These are phyloP conservation scores for Musa balbisiana DNA, from an alignment of 202 grass and related monocot species.

Conservation along the genomic window DNA sequence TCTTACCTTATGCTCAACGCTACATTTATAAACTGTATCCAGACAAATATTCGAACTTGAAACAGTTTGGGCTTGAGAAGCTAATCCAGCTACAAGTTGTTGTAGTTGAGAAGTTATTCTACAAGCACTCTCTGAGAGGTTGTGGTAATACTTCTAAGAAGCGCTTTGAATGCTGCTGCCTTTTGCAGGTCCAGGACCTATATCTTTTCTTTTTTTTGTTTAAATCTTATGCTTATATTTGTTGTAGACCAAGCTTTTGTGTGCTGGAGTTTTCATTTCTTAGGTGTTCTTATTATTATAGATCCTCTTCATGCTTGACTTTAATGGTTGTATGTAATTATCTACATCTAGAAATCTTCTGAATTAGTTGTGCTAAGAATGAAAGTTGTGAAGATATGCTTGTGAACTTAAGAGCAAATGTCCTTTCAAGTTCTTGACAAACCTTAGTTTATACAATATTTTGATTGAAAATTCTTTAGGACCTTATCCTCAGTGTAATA, in stretches of 20 bases:
- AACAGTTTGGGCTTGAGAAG: slow-evolving; percentile 41
- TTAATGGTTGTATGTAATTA: too few relatives aligned
- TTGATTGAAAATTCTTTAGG: too few relatives aligned
- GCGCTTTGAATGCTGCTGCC: slow-evolving; percentile 52
- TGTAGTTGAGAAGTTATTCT: slow-evolving; percentile 65
- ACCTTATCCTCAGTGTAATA: neutral
- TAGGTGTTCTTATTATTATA: too few relatives aligned
- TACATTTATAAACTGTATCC: slow-evolving; percentile 68
- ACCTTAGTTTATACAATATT: too few relatives aligned
- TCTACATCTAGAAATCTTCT: too few relatives aligned
- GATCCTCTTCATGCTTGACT: too few relatives aligned
- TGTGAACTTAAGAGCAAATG: too few relatives aligned
- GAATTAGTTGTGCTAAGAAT: too few relatives aligned
- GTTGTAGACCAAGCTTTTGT: neutral
- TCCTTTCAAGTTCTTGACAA: too few relatives aligned
- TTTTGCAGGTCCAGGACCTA: slow-evolving; percentile 56
- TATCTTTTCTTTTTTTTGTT: slow-evolving; percentile 10
- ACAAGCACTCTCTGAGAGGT: slow-evolving; percentile 64
- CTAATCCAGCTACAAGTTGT: slow-evolving; percentile 53
- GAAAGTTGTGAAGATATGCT: too few relatives aligned
- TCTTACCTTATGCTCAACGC: slow-evolving; percentile 76
- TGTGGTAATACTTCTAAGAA: slow-evolving; percentile 48
- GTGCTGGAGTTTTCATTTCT: neutral
- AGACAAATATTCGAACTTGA: slow-evolving; percentile 54
- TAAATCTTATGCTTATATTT: neutral